Evolutionary conservation across 192 early-diverging fungal genomes (phyloP).

Genomic region (Lobosporangium transversale): DNA sequence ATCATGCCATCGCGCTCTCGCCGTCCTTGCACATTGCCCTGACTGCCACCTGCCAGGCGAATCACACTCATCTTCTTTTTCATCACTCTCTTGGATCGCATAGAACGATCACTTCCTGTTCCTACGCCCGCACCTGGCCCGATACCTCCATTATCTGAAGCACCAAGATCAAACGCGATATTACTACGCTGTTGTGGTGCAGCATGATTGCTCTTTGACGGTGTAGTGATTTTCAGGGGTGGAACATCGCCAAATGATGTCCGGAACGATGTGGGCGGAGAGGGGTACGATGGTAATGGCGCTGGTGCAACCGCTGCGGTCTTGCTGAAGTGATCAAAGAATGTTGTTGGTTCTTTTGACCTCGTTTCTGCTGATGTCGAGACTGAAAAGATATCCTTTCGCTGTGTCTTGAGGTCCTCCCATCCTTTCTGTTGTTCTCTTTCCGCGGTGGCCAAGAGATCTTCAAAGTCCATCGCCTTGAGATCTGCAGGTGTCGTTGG

Average conservation of each 20-base stretch:
- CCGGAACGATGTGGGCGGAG: background rate
- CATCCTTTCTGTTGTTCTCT: constrained; percentile 38
- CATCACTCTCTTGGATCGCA: constrained; percentile 39
- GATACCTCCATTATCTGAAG: constrained; percentile 30
- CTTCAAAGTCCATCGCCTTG: constrained; percentile 47
- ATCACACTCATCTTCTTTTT: constrained; percentile 55
- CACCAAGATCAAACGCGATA: constrained; percentile 33
- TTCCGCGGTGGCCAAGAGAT: constrained; percentile 33
- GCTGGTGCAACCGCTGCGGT: background rate
- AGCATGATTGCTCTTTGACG: constrained; percentile 1
- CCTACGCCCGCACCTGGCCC: constrained; percentile 26
- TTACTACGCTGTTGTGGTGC: constrained; percentile 6
- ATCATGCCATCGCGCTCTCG: constrained; percentile 45
- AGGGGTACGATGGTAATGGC: background rate
- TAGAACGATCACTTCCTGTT: constrained; percentile 44
- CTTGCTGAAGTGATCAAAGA: background rate
- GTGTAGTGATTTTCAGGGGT: constrained; percentile 18
- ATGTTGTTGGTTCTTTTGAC: background rate
- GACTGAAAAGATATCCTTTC: background rate
- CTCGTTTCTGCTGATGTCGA: background rate
- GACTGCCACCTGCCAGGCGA: constrained; percentile 24
- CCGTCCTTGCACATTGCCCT: constrained; percentile 43
- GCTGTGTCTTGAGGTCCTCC: constrained; percentile 29
- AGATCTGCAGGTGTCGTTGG: constrained; percentile 44
- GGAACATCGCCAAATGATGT: background rate